Evolutionary conservation across 352 stramenopile genomes (phyloP).

Genomic region (Phytophthora pisi): DNA sequence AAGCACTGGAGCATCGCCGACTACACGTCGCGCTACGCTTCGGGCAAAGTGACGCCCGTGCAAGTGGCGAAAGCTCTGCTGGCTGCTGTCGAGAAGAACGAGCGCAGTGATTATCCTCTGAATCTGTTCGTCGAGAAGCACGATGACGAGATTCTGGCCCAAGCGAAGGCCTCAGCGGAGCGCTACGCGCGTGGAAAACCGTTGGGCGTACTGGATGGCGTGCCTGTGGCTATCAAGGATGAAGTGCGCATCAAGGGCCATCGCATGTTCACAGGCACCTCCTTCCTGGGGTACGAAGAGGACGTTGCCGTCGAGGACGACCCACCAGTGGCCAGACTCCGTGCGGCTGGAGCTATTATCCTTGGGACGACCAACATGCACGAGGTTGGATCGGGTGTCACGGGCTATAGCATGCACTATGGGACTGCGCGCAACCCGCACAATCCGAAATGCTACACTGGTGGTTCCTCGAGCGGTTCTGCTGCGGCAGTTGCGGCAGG

Average conservation of each 20-base stretch:
- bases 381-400: slow-evolving; percentile 79
- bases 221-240: slow-evolving; percentile 91
- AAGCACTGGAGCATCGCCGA: slow-evolving; percentile 73
- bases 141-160: slow-evolving; percentile 69
- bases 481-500: slow-evolving; percentile 88
- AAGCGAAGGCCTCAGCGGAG: slow-evolving; percentile 68
- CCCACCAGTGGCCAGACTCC: slow-evolving; percentile 60
- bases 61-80: slow-evolving; percentile 75
- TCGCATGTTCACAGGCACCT: slow-evolving; percentile 74
- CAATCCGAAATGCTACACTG: slow-evolving; percentile 82
- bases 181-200: slow-evolving; percentile 71
- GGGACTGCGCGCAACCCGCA: slow-evolving; percentile 87
- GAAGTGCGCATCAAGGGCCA: slow-evolving; percentile 79
- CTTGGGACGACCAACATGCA: slow-evolving; percentile 91
- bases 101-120: slow-evolving; percentile 53
- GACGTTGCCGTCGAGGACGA: slow-evolving; percentile 53
- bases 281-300: slow-evolving; percentile 67
- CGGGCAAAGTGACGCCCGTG: slow-evolving; percentile 54
- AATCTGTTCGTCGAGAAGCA: slow-evolving; percentile 80
- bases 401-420: slow-evolving; percentile 81
- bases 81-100: slow-evolving; percentile 56
- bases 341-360: slow-evolving; percentile 83
- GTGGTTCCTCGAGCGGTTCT: slow-evolving; percentile 91
- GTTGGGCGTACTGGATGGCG: slow-evolving; percentile 85
- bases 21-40: slow-evolving; percentile 66